A percentile compares a stretch with the other conserved stretches of the same genome.
phyloP scores from a whole-genome alignment of 345 rosid genomes.

The Boechera retrofracta region DNA sequence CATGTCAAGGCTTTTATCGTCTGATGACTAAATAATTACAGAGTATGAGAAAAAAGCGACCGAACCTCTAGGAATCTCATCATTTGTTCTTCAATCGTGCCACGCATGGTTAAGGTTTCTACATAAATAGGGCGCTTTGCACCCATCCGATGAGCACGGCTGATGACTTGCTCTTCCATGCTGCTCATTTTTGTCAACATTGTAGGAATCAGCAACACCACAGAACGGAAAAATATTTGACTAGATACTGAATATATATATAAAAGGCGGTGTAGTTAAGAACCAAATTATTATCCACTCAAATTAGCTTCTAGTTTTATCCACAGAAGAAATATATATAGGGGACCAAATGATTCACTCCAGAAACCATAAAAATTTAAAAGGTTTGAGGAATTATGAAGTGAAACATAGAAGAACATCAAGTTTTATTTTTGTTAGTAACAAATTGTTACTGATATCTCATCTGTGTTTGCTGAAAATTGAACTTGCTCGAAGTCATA shows the following conservation, averaged over 20 bases:
- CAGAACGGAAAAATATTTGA: slow-evolving; percentile 4
- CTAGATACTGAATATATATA: slow-evolving; percentile 6
- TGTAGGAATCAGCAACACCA: slow-evolving; percentile 26
- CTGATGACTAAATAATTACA: slow-evolving; percentile 18
- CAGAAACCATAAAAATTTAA: slow-evolving; percentile 4
- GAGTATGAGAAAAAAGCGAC: neutral
- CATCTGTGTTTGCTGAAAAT: neutral
- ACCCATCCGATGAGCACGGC: slow-evolving; percentile 96
- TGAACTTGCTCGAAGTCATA: slow-evolving; percentile 36
- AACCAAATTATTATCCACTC: slow-evolving; percentile 23
- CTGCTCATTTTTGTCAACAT: slow-evolving; percentile 49
- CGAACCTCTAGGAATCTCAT: slow-evolving; percentile 78
- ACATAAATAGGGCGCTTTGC: slow-evolving; percentile 85
- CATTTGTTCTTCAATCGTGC: slow-evolving; percentile 95
- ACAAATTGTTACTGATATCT: neutral
- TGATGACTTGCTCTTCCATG: slow-evolving; percentile 96
- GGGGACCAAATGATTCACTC: slow-evolving; percentile 13
- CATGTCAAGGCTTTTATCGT: neutral
- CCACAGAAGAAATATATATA: slow-evolving; percentile 4
- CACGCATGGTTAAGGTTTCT: slow-evolving; percentile 88
- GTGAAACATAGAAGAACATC: neutral
- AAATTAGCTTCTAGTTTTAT: neutral
- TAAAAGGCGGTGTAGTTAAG: slow-evolving; percentile 1
- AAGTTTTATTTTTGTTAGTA: neutral
- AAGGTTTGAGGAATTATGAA: neutral